These are phyloP conservation scores for Syncephalis fuscata DNA, from an alignment of 371 early-diverging fungal species.

Conservation along the genomic window DNA sequence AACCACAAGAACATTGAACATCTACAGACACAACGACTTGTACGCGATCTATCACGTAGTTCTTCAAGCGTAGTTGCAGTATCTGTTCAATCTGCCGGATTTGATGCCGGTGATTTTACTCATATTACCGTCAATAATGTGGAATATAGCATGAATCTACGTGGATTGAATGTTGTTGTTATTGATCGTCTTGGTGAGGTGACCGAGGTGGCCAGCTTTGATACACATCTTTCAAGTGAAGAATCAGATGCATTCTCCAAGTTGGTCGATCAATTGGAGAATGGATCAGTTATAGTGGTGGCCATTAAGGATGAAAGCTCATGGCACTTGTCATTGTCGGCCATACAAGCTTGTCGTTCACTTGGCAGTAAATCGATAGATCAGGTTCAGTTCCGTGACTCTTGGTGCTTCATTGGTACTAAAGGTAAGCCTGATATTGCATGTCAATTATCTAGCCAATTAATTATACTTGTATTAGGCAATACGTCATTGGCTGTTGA, in stretches of 20 bases:
- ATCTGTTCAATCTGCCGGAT: slow-evolving; percentile 57
- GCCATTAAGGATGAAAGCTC: slow-evolving; percentile 54
- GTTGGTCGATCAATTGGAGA: slow-evolving; percentile 37
- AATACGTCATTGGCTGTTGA: no score
- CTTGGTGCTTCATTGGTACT: slow-evolving; percentile 63
- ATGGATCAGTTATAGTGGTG: slow-evolving; percentile 45
- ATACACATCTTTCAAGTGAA: slow-evolving; percentile 52
- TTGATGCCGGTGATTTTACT: slow-evolving; percentile 54
- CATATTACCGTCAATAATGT: slow-evolving; percentile 46
- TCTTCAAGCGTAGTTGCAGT: slow-evolving; percentile 11
- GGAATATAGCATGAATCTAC: slow-evolving; percentile 30
- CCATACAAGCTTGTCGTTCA: slow-evolving; percentile 28
- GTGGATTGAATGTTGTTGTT: slow-evolving; percentile 61
- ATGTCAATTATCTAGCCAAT: no score
- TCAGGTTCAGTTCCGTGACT: slow-evolving; percentile 49
- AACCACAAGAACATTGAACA: slow-evolving; percentile 7
- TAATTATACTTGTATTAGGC: no score
- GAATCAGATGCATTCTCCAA: slow-evolving; percentile 52
- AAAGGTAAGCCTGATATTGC: slow-evolving; percentile 20
- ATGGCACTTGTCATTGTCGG: slow-evolving; percentile 41
- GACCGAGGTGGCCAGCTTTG: slow-evolving; percentile 49
- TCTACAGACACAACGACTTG: slow-evolving; percentile 9
- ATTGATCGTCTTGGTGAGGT: slow-evolving; percentile 45
- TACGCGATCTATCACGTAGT: not conserved
- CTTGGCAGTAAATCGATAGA: slow-evolving; percentile 42